Evolutionary conservation across 805 yeast species (phyloP).

Genomic region (Candida ortonii): DNA sequence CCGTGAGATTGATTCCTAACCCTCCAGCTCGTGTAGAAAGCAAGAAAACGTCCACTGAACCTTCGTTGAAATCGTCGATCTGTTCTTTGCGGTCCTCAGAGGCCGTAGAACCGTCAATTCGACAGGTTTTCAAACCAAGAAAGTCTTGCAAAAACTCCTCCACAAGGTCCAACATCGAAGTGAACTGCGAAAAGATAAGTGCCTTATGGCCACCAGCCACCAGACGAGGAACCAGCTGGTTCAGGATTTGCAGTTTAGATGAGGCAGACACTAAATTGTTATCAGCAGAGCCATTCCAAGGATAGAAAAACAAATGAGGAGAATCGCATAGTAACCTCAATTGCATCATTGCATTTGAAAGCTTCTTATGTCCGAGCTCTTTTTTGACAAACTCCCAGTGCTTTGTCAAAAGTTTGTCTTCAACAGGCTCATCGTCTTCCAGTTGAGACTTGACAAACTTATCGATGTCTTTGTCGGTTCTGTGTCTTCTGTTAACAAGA

Average conservation of each 20-base stretch:
- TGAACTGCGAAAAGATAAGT: slow-evolving; percentile 83
- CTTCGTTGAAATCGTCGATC: slow-evolving; percentile 49
- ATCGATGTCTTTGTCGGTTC: slow-evolving; percentile 34
- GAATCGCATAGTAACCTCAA: slow-evolving; percentile 81
- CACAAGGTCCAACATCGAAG: slow-evolving; percentile 74
- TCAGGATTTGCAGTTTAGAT: slow-evolving; percentile 68
- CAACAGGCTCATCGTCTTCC: slow-evolving; percentile 7
- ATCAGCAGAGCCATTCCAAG: slow-evolving; percentile 54
- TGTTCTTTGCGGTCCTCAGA: slow-evolving; percentile 65
- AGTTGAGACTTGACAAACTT: slow-evolving; percentile 36
- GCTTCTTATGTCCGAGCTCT: slow-evolving; percentile 47
- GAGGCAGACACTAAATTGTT: slow-evolving; percentile 50
- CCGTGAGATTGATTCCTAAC: slow-evolving; percentile 78
- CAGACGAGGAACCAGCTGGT: slow-evolving; percentile 57
- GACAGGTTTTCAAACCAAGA: slow-evolving; percentile 44
- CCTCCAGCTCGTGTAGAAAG: slow-evolving; percentile 95
- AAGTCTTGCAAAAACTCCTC: slow-evolving; percentile 64
- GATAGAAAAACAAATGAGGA: slow-evolving; percentile 79
- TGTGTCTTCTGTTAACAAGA: slow-evolving; percentile 14
- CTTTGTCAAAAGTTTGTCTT: slow-evolving; percentile 11
- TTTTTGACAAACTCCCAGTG: slow-evolving; percentile 34
- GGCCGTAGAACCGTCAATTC: slow-evolving; percentile 74
- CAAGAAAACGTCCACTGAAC: slow-evolving; percentile 51
- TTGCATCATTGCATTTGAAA: slow-evolving; percentile 78
- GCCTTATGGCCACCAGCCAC: slow-evolving; percentile 55